phyloP scores from a whole-genome alignment of 2,329 filamentous ascomycete genomes.

The Phoma herbarum region DNA sequence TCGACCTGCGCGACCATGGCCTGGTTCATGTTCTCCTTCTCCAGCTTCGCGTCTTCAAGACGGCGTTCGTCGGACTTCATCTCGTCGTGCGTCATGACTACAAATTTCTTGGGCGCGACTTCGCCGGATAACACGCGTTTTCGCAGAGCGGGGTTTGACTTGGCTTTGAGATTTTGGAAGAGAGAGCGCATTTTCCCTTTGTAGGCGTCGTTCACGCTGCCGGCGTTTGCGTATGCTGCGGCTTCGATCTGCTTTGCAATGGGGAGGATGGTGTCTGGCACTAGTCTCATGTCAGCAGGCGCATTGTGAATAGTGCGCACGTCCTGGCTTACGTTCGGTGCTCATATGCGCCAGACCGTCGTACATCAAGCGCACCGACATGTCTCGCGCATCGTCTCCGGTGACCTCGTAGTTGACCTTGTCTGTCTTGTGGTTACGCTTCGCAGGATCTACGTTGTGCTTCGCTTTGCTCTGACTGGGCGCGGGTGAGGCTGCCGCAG shows the following conservation, averaged over 20 bases:
- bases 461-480: conserved; percentile 64
- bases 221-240: conserved; percentile 75
- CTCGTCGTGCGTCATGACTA: conserved; percentile 87
- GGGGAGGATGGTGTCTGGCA: conserved; percentile 71
- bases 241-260: conserved; percentile 77
- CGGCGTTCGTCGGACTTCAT: conserved; percentile 87
- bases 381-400: conserved; percentile 76
- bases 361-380: conserved; percentile 90
- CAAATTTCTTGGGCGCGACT: conserved; percentile 76
- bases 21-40: conserved; percentile 95
- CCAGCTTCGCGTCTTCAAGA: conserved; percentile 76
- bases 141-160: conserved; percentile 81
- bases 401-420: conserved; percentile 81
- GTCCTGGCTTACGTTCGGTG: conserved; percentile 53
- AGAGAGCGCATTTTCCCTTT: conserved; percentile 89
- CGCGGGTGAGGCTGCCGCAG: conserved; percentile 55
- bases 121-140: conserved; percentile 77
- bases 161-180: conserved; percentile 94
- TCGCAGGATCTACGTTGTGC: conserved; percentile 70
- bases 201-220: conserved; percentile 77
- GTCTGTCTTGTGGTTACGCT: conserved; percentile 83
- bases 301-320: background rate
- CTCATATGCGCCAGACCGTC: conserved; percentile 85
- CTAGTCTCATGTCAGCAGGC: conserved; percentile 35
- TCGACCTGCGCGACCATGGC: conserved; percentile 93